These are phyloP conservation scores for Crucibulum laeve DNA, from an alignment of 768 basidiomycete species.

Conservation along the genomic window DNA sequence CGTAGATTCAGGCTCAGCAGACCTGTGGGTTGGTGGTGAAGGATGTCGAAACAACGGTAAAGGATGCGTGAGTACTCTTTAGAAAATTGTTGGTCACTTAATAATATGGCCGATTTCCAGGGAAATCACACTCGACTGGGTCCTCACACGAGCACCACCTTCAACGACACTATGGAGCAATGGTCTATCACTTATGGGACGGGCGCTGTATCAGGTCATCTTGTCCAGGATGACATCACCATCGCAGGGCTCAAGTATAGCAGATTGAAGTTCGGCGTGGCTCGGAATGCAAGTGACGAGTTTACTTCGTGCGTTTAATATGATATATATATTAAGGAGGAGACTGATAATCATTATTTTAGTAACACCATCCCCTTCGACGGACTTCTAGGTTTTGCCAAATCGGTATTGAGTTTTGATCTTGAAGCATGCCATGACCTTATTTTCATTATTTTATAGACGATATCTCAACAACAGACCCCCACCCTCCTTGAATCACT, in stretches of 20 bases:
- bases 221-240: slow-evolving; percentile 58
- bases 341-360: no score
- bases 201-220: slow-evolving; percentile 60
- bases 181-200: slow-evolving; percentile 70
- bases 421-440: background rate
- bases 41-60: slow-evolving; percentile 43
- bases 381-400: slow-evolving; percentile 74
- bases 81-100: background rate
- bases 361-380: slow-evolving; percentile 48
- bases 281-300: slow-evolving; percentile 49
- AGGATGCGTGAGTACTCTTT: slow-evolving; percentile 28
- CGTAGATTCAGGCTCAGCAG: slow-evolving; percentile 70
- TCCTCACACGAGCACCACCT: slow-evolving; percentile 53
- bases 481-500: slow-evolving; percentile 73
- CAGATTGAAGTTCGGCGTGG: slow-evolving; percentile 66
- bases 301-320: no score
- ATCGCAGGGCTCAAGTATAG: slow-evolving; percentile 61
- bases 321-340: no score
- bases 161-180: slow-evolving; percentile 43
- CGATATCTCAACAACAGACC: slow-evolving; percentile 59
- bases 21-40: slow-evolving; percentile 62
- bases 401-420: slow-evolving; percentile 43
- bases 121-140: slow-evolving; percentile 63
- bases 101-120: slow-evolving; percentile 12
- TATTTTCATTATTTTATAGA: slow-evolving; percentile 23